Percentiles rank a stretch among this genome's conserved stretches.
Evolutionary conservation across 345 rosid genomes (phyloP).

Genomic region (Lagerstroemia speciosa): DNA sequence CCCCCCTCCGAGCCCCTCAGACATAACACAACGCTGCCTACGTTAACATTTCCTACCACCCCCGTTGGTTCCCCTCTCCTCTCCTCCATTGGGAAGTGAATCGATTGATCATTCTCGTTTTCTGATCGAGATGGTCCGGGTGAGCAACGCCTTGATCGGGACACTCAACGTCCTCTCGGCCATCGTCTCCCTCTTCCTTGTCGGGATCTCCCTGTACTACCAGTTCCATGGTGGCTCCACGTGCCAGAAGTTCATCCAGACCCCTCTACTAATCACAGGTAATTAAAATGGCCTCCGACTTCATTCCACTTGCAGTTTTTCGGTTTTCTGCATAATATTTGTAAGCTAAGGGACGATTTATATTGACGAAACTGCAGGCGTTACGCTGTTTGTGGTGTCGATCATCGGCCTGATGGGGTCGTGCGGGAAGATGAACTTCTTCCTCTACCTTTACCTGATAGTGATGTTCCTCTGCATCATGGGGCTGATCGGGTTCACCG

Average conservation of each 20-base stretch:
- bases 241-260: conserved; percentile 18
- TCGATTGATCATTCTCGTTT: too few species aligned
- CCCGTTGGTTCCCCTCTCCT: too few species aligned
- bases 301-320: too few species aligned
- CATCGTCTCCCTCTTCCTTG: conserved; percentile 11
- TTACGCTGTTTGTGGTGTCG: conserved; percentile 9
- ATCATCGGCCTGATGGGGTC: conserved; percentile 18
- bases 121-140: conserved; percentile 18
- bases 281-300: background rate
- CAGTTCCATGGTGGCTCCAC: conserved; percentile 8
- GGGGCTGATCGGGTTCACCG: conserved; percentile 15
- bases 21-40: too few species aligned
- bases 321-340: too few species aligned
- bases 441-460: conserved; percentile 16
- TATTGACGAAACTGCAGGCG: too few species aligned
- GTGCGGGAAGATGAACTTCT: conserved; percentile 11
- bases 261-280: conserved; percentile 21
- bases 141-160: conserved; percentile 19
- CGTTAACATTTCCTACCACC: too few species aligned
- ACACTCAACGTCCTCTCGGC: conserved; percentile 18
- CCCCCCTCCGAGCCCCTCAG: too few species aligned
- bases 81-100: too few species aligned
- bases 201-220: conserved; percentile 12
- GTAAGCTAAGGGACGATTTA: too few species aligned
- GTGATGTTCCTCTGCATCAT: conserved; percentile 17